Evolutionary conservation across 2,329 filamentous ascomycete species (phyloP), one percentile per base, ranked within the genome.

Genomic region (Trichophyton mentagrophytes): DNA sequence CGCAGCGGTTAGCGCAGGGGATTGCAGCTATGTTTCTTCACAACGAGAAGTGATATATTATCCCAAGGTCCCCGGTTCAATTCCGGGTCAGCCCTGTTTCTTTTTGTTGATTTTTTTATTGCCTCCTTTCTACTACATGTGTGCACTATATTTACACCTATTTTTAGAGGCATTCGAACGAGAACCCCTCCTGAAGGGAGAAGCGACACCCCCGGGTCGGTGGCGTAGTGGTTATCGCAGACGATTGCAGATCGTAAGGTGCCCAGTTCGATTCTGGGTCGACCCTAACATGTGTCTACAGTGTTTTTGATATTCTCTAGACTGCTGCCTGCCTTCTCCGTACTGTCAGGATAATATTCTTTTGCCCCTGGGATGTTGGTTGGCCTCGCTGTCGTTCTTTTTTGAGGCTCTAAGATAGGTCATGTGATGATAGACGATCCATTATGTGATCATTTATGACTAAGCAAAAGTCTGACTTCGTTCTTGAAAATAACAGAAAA

Each of bases 171-270:
- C 15, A 44, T 44, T 22, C 44, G 22, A 22, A 47, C 44, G 20
- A 25, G 7, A 47, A 22, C 9, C 20, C 17, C 9, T 22, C n/a
- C 2, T 9, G 20, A 8, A 8, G 20, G 8, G 25, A 8, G 2
- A 47, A 25, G 17, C 44, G 20, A 22, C 13, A n/a, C n/a, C 27
- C 25, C 49, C 1, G 63, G 63, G 63, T 51, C 62, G 62, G 61
- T 64, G 61, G 62, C 62, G 58, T 61, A 64, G 62, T 57, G 62
- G 62, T 64, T 61, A 62, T 61, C 61, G 62, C 58, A 60, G 60
- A 49, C 58, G 62, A 64, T 64, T 64, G 62, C 62, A 64, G 62
- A 64, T 64, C 62, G 58, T 44, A 62, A 64, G 62, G 62, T 64
- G 58, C 55, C 61, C 55, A 60, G 62, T 64, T 64, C 62, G 55